Base-by-base conservation (phyloP, 768 basidiomycete species). In the Cystofilobasidium capitatum region DNA sequence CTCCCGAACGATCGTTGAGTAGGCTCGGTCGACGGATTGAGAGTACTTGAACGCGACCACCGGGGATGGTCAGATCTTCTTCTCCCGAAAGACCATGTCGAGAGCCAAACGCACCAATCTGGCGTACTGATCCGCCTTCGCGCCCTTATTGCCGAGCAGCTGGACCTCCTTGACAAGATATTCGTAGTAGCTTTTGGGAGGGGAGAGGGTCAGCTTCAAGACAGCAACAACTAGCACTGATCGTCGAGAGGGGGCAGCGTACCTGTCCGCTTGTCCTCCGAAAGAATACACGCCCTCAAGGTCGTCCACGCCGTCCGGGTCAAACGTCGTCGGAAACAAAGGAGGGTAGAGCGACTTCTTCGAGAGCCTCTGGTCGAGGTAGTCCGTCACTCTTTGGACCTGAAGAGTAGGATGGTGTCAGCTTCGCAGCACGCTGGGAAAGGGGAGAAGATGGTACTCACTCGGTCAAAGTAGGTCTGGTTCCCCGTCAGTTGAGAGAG, bases 131-230 rank as follows among this genome's bases (percentile, higher is more conserved):
- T 75, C 68, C 65, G 10, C 73, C 71, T 2, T 55, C 16, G 1
- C 29, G 7, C 51, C 51, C 31, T 8, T 31, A 17, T 31, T 31
- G 17, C 75, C 75, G 0, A 79, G 72, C 5, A 80, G 73, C 58
- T 79, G 78, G 55, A 75, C 75, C 54, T 77, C 74, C 69, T 80
- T 80, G 76, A 80, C 78, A n/a, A 77, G 72, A 69, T 78, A 79
- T 55, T 78, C 77, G 51, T 33, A 33, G 9, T 20, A 73, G 1
- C 62, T 62, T 29, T 75, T 73, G 10, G 70, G 72, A 65, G 77
- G 65, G 5, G 26, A 14, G 63, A 36, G 51, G 10, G 13, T 17
- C n/a, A 12, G n/a, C 47, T 20, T 49, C 36, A 16, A 39, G 26
- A 36, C 22, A 47, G 10, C 22, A 14, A 35, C 3, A n/a, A 40